Evolutionary conservation across 768 basidiomycete species (phyloP).

Genomic region (Psilocybe azurescens): DNA sequence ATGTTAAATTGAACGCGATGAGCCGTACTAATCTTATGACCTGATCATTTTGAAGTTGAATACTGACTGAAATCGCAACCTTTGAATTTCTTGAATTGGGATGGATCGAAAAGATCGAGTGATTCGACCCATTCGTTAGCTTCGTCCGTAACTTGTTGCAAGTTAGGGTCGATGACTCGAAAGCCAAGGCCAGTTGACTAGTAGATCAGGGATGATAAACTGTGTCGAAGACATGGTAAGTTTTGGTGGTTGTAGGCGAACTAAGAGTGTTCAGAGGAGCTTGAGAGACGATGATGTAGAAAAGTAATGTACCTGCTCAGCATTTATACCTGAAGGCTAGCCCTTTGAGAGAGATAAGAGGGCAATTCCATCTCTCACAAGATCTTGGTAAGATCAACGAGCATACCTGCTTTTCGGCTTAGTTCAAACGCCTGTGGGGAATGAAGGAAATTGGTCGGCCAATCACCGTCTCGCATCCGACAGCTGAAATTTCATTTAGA

Average conservation of each 20-base stretch:
- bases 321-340: too few species aligned
- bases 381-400: too few species aligned
- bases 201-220: conserved; percentile 21
- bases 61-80: conserved; percentile 22
- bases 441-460: too few species aligned
- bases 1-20: not conserved
- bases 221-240: conserved; percentile 8
- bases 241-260: not conserved
- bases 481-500: too few species aligned
- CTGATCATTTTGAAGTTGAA: not conserved
- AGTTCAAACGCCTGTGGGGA: too few species aligned
- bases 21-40: not conserved
- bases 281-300: not conserved
- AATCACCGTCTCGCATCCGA: too few species aligned
- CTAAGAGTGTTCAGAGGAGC: not conserved
- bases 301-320: too few species aligned
- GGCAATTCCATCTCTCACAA: too few species aligned
- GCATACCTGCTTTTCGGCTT: too few species aligned
- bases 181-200: conserved; percentile 20
- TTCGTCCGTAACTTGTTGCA: conserved; percentile 16
- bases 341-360: too few species aligned
- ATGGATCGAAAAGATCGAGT: conserved; percentile 18
- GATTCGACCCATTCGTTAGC: conserved; percentile 22
- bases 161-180: conserved; percentile 5
- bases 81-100: conserved; percentile 22